Conservation (phyloP, 306 rosid genomes). For the Prunus persica region Prunus_persica_NCBIv2 NC_034016.1:18921001-18921500, state of each 20-base stretch:
- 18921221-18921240: not conserved
- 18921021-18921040: not conserved
- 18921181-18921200: not conserved
- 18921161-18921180: not conserved
- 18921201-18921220: not conserved
- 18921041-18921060: not conserved
- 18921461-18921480: not conserved
- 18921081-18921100: not conserved
- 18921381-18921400: not conserved
- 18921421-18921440: no score
- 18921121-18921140: not conserved
- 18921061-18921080: not conserved
- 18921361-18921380: conserved; percentile 2
- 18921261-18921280: not conserved
- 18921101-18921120: not conserved
- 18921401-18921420: not conserved
- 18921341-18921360: not conserved
- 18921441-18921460: not conserved
- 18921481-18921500: not conserved
- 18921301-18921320: not conserved
- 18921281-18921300: not conserved
- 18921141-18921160: no score
- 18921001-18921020: not conserved
- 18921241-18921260: not conserved
- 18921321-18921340: not conserved